Evolutionary conservation across 1,284 basidiomycete genomes (phyloP), one percentile per base, ranked within the genome.

Genomic region (Golubevia pallescens): DNA sequence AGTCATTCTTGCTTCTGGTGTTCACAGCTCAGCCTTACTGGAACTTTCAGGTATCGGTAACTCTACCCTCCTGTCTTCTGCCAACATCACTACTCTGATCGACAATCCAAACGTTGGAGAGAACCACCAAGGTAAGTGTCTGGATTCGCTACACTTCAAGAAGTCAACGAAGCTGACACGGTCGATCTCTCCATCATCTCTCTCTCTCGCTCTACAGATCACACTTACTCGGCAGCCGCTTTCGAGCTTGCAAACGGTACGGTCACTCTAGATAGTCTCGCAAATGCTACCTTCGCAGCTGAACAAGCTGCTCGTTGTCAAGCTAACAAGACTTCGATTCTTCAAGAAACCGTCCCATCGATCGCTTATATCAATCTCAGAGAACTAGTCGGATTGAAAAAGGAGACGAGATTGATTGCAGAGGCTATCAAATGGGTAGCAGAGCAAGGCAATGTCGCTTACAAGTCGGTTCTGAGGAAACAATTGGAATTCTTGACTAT

Each of bases 1-100:
- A 63, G 79, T 79, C 58, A 78, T 81, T 57, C 58, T 79, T 51
- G 73, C 75, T 2, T 75, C 67, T 53, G 79, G 79, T 65, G 65
- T 74, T 48, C 75, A 79, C 68, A 73, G 77, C 66, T 71, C 73
- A 21, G 77, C 79, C 51, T 60, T 81, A 14, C 75, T 81, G 53
- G 79, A 81, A 66, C 74, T 80, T 28, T 76, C 73, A 13, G 79
- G 79, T 63, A 77, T 81, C 66, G 79, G 79, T 19, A 68, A 65
- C 66, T 67, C 69, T 63, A 34, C 34, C 16, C 63, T 81, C 4
- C 66, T 81, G 21, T 14, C 23, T 59, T 65, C 65, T 32, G 71
- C 73, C 32, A 77, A 77, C 56, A 67, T 81, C 63, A 62, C 68
- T 62, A 63, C 69, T 2, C 57, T 74, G 54, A 69, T 79, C 67